Percentiles rank a stretch among this genome's conserved stretches.
phyloP scores from a whole-genome alignment of 1,284 basidiomycete genomes.

The Chalciporus piperatoides region DNA sequence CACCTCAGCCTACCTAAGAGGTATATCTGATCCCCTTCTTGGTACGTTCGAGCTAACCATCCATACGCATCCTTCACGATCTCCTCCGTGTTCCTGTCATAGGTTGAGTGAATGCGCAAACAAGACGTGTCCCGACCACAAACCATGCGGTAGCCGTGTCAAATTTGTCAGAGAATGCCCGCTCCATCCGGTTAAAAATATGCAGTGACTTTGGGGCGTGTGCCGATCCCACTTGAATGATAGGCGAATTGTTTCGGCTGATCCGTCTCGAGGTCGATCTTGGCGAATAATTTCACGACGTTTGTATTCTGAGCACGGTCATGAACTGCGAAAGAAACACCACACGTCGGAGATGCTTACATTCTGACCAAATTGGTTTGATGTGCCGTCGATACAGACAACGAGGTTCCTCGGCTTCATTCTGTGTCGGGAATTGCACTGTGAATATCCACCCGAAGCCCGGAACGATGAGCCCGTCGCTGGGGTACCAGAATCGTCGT shows the following conservation, averaged over 20 bases:
- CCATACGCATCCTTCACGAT: constrained; percentile 36
- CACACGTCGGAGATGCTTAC: constrained; percentile 4
- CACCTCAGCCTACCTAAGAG: constrained; percentile 35
- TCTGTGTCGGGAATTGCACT: constrained; percentile 12
- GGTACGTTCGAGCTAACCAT: constrained; percentile 39
- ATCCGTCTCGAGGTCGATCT: constrained; percentile 20
- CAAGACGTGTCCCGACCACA: not conserved
- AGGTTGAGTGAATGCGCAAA: not conserved
- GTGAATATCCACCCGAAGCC: constrained; percentile 10
- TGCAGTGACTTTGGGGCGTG: constrained; percentile 27
- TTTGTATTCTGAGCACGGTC: constrained; percentile 33
- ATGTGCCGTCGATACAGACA: constrained; percentile 31
- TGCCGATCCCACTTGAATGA: constrained; percentile 41
- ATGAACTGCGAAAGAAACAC: constrained; percentile 4
- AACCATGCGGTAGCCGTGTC: constrained; percentile 32
- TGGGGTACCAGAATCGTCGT: not conserved
- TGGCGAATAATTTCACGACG: constrained; percentile 33
- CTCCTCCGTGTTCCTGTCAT: constrained; percentile 27
- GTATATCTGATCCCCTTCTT: constrained; percentile 39
- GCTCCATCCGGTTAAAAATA: constrained; percentile 18
- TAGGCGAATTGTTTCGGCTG: constrained; percentile 28
- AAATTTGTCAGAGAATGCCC: constrained; percentile 18
- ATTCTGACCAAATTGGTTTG: constrained; percentile 29
- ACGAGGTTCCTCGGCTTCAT: constrained; percentile 24
- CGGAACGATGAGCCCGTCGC: not conserved